These are phyloP conservation scores for Coffea humblotiana DNA, from an alignment of 305 asterid genomes.

Conservation along the genomic window DNA sequence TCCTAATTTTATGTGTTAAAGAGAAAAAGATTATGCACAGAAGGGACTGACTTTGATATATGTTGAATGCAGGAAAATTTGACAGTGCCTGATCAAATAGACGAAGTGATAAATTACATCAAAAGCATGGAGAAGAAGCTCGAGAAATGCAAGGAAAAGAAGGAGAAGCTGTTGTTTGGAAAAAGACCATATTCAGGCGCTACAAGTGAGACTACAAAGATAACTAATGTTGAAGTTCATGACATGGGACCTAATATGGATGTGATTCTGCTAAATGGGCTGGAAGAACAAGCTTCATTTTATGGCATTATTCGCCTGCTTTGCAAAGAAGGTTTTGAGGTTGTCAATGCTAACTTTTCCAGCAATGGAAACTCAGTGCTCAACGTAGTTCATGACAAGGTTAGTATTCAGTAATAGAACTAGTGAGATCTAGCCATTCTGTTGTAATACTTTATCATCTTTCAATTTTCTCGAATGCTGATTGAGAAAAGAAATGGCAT, in stretches of 20 bases:
- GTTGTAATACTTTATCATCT: too few species aligned
- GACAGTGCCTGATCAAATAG: constrained; percentile 47
- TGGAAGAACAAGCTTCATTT: constrained; percentile 32
- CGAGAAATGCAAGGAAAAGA: constrained; percentile 34
- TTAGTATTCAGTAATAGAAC: neutral
- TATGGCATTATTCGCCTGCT: constrained; percentile 30
- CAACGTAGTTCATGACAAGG: constrained; percentile 43
- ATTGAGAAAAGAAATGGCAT: neutral
- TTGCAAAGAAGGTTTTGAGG: constrained; percentile 39
- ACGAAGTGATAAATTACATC: constrained; percentile 41
- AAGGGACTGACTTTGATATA: neutral
- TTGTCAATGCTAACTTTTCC: constrained; percentile 39
- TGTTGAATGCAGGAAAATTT: constrained; percentile 34
- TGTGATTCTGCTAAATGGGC: constrained; percentile 33
- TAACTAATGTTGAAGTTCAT: constrained; percentile 39
- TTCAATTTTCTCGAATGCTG: neutral
- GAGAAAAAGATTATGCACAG: neutral
- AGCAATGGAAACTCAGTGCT: constrained; percentile 41
- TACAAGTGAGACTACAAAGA: constrained; percentile 7
- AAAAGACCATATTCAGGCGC: constrained; percentile 18
- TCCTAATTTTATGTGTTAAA: neutral
- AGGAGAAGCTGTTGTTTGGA: constrained; percentile 27
- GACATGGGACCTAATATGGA: constrained; percentile 45
- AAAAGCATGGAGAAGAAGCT: constrained; percentile 31
- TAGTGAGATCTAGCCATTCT: neutral